Conservation (phyloP, 2,329 filamentous ascomycete genomes). For the Curvularia spicifera region DNA sequence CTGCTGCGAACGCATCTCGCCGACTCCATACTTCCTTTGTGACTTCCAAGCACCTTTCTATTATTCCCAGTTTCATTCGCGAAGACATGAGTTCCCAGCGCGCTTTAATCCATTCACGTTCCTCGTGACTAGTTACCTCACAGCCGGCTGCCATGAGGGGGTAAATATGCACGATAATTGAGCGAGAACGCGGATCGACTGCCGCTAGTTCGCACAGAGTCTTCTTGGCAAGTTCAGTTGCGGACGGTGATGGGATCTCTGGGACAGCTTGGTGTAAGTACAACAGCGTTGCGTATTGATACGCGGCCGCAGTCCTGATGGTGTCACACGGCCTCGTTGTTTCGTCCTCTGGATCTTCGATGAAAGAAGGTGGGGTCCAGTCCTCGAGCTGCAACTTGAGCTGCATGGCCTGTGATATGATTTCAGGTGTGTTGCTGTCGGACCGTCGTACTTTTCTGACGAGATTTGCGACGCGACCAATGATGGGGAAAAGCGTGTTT, state of each 20-base stretch:
- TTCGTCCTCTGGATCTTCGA: slow-evolving; percentile 68
- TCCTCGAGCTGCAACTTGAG: slow-evolving; percentile 66
- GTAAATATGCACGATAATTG: slow-evolving; percentile 73
- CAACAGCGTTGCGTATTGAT: slow-evolving; percentile 69
- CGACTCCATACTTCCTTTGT: slow-evolving; percentile 71
- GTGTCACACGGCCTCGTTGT: slow-evolving; percentile 67
- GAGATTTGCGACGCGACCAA: slow-evolving; percentile 69
- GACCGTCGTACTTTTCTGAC: slow-evolving; percentile 67
- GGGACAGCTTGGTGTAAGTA: slow-evolving; percentile 73
- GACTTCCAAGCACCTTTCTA: slow-evolving; percentile 69
- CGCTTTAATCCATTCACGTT: slow-evolving; percentile 68
- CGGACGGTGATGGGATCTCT: slow-evolving; percentile 66
- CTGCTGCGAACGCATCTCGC: slow-evolving; percentile 60
- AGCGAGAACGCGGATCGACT: slow-evolving; percentile 66
- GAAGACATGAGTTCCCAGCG: slow-evolving; percentile 67
- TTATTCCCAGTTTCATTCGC: slow-evolving; percentile 70
- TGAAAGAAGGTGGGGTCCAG: slow-evolving; percentile 65
- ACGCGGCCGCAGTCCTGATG: slow-evolving; percentile 71
- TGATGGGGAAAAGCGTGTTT: slow-evolving; percentile 70
- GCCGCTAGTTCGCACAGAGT: slow-evolving; percentile 68
- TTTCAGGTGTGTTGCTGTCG: slow-evolving; percentile 63
- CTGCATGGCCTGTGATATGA: slow-evolving; percentile 67
- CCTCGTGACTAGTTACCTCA: slow-evolving; percentile 65
- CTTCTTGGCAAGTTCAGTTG: slow-evolving; percentile 65
- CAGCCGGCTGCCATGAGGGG: slow-evolving; percentile 72